These are phyloP conservation scores for Panaeolus cyanescens DNA, from an alignment of 768 basidiomycete species.

Conservation along the genomic window DNA sequence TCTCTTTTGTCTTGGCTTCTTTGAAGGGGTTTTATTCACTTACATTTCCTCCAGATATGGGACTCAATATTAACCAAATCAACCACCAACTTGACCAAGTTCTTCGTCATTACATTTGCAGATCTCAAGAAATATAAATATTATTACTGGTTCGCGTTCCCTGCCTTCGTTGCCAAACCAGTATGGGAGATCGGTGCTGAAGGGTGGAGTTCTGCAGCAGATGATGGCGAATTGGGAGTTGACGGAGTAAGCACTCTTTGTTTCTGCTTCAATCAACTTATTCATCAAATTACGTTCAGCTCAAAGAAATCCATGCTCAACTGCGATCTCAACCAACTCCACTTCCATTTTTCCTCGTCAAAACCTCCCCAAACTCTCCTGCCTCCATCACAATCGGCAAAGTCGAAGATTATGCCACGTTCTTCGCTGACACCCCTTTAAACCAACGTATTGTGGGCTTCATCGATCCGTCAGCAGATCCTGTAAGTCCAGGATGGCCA, in stretches of 20 bases:
- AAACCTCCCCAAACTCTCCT: constrained; percentile 26
- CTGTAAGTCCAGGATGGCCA: constrained; percentile 85
- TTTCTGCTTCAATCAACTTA: not conserved
- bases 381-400: constrained; percentile 44
- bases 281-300: constrained; percentile 33
- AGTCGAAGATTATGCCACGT: constrained; percentile 57
- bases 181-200: constrained; percentile 78
- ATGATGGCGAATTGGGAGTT: constrained; percentile 40
- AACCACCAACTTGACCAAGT: constrained; percentile 64
- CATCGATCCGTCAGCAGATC: constrained; percentile 82
- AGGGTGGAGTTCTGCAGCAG: constrained; percentile 62
- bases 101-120: constrained; percentile 91
- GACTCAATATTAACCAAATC: constrained; percentile 56
- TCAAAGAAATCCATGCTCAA: constrained; percentile 52
- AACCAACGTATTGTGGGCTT: constrained; percentile 58
- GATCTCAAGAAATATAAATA: constrained; percentile 99
- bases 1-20: not conserved
- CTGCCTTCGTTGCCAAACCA: constrained; percentile 87
- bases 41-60: too few relatives aligned
- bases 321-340: constrained; percentile 37
- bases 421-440: constrained; percentile 48
- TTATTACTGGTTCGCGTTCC: constrained; percentile 98
- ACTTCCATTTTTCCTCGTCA: constrained; percentile 66
- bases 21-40: too few relatives aligned
- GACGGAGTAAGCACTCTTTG: constrained; percentile 36